Evolutionary conservation across 2,329 filamentous ascomycete genomes (phyloP).

Genomic region (Lecanicillium sp.): DNA sequence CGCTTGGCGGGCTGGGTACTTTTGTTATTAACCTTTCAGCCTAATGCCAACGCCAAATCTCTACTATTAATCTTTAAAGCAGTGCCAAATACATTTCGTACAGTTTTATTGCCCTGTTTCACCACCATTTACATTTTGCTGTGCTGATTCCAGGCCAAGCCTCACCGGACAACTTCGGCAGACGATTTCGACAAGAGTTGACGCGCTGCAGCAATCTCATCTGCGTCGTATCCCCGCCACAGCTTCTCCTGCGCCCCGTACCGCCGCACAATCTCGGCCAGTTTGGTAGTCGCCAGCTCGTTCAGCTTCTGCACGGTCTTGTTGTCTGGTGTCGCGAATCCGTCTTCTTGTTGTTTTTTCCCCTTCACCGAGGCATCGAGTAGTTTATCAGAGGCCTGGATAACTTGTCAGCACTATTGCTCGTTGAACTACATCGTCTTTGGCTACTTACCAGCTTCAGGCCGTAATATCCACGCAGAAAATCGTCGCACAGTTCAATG

Average conservation of each 20-base stretch:
- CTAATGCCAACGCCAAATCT: no score
- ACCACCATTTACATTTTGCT: not conserved
- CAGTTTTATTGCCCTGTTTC: no score
- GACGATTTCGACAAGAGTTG: slow-evolving; percentile 56
- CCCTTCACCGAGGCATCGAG: slow-evolving; percentile 37
- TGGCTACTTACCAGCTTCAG: slow-evolving; percentile 62
- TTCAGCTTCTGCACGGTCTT: slow-evolving; percentile 62
- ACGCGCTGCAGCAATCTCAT: slow-evolving; percentile 65
- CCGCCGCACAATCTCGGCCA: slow-evolving; percentile 68
- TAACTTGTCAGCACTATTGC: not conserved
- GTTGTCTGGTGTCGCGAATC: slow-evolving; percentile 48
- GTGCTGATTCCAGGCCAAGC: not conserved
- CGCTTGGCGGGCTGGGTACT: no score
- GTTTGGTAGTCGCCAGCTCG: slow-evolving; percentile 64
- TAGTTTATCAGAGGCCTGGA: slow-evolving; percentile 44
- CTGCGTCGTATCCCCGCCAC: slow-evolving; percentile 67
- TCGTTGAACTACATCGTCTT: slow-evolving; percentile 10
- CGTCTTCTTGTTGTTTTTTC: slow-evolving; percentile 44
- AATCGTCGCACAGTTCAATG: slow-evolving; percentile 89
- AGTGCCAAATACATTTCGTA: not conserved
- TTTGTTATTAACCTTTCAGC: no score
- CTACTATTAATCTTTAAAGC: not conserved
- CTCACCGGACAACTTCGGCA: slow-evolving; percentile 37
- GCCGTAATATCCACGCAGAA: slow-evolving; percentile 87
- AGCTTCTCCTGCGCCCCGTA: slow-evolving; percentile 53